A percentile compares a stretch with the other conserved stretches of the same genome.
Conservation (phyloP, 2,329 filamentous ascomycete genomes). For the Plenodomus lindquistii region DNA sequence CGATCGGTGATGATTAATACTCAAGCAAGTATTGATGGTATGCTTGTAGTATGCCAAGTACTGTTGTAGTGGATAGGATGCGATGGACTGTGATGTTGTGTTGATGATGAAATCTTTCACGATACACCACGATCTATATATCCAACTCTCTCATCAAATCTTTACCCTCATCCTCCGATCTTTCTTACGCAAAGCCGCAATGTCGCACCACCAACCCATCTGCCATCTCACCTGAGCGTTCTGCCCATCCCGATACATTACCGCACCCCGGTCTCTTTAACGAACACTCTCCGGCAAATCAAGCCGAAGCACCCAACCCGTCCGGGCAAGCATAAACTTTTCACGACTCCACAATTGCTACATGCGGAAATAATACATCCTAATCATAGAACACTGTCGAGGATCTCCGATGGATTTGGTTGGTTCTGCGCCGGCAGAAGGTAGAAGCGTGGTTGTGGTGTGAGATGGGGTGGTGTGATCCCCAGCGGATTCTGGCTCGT, state of each 20-base stretch:
- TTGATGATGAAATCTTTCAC: background rate
- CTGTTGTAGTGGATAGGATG: background rate
- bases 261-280: background rate
- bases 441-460: background rate
- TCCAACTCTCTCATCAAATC: background rate
- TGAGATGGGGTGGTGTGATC: background rate
- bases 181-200: background rate
- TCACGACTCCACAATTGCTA: background rate
- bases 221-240: background rate
- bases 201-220: background rate
- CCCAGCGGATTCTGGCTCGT: background rate
- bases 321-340: background rate
- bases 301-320: no score
- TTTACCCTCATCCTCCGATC: background rate
- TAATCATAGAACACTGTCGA: background rate
- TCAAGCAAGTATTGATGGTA: background rate
- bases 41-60: background rate
- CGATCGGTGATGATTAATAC: background rate
- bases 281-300: no score
- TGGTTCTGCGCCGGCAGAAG: background rate
- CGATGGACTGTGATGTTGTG: background rate
- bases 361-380: background rate
- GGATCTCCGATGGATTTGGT: background rate
- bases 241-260: background rate
- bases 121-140: background rate